Evolutionary conservation across 2,329 filamentous ascomycete species (phyloP), one percentile per base, ranked within the genome.

Genomic region (Aureobasidium vineae): DNA sequence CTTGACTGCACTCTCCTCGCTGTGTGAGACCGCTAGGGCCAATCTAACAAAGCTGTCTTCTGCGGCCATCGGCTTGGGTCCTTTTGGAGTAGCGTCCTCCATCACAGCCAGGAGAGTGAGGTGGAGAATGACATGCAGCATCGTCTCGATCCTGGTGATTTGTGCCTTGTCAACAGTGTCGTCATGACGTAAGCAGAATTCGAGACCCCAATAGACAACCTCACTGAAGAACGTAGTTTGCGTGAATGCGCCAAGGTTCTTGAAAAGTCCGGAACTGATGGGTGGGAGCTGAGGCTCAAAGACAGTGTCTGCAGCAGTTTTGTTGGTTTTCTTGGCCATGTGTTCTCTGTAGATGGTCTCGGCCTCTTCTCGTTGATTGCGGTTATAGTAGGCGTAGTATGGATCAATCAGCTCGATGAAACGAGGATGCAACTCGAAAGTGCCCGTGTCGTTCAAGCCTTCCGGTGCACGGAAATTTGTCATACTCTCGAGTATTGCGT

Each of bases 361-460:
- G 0, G 94, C 92, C 76, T 99, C 95, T 74, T 99, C 95, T 60
- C 95, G 87, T 76, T 98, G 94, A 73, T 99, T 99, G 75, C 97
- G 96, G 73, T 88, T 96, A 77, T 97, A 99, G 74, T 98, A 92
- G 7, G 93, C 90, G 73, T 93, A 95, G 76, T 97, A 99, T 0
- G 96, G 95, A 75, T 99, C 96, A 60, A 99, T 87, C 54, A 96
- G 85, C 71, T 94, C 90, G 45, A 97, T 85, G 72, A 89, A 95
- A 68, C 96, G 86, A 5, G 90, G 87, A 74, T 93, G 95, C 61
- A 99, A 81, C 76, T 97, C 92, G 73, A 99, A 99, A 0, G 91
- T 96, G 66, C 96, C 95, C 19, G 93, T 90, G 75, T 99, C 95
- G 5, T 90, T 91, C 38, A 98, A 79, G 5, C 94, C 95, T 77